These are phyloP conservation scores for Hemerocallis citrina DNA, from an alignment of 106 monocot genomes.

Conservation along the genomic window DNA sequence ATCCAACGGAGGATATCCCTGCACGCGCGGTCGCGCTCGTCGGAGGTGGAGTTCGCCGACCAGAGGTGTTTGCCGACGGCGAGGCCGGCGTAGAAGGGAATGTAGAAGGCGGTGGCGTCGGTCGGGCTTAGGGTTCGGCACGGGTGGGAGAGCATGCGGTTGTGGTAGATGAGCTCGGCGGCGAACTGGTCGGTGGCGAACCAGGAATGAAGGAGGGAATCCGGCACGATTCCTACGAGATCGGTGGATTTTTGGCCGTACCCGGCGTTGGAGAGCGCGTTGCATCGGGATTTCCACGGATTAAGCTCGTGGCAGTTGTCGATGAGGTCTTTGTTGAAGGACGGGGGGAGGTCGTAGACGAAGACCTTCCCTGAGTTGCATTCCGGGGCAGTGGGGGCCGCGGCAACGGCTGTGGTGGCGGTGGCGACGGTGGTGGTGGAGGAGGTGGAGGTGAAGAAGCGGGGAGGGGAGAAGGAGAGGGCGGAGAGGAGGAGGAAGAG, in stretches of 20 bases:
- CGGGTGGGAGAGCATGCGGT: conserved; percentile 48
- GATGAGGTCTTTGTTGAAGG: conserved; percentile 61
- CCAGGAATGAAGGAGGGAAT: conserved; percentile 40
- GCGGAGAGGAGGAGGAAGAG: conserved; percentile 13
- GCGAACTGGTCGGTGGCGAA: conserved; percentile 87
- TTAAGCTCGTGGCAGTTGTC: conserved; percentile 27
- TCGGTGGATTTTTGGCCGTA: conserved; percentile 42
- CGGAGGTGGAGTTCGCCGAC: conserved; percentile 29
- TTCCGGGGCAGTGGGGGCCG: not conserved
- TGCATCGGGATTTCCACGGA: conserved; percentile 50
- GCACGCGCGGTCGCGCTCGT: conserved; percentile 19
- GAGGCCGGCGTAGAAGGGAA: conserved; percentile 92
- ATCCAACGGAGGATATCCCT: conserved; percentile 16
- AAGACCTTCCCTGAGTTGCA: conserved; percentile 44
- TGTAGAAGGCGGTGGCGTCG: conserved; percentile 63
- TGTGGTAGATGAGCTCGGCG: conserved; percentile 71
- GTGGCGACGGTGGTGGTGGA: not conserved
- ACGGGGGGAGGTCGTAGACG: conserved; percentile 76
- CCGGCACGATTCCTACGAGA: conserved; percentile 45
- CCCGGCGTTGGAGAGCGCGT: conserved; percentile 52
- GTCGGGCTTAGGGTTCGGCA: conserved; percentile 58
- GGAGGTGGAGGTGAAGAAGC: too few species aligned
- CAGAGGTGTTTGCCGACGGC: conserved; percentile 67
- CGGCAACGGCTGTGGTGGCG: too few species aligned
- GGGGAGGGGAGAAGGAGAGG: conserved; percentile 14